Evolutionary conservation across 768 basidiomycete genomes (phyloP).

Genomic region (Lenzites betulinus): DNA sequence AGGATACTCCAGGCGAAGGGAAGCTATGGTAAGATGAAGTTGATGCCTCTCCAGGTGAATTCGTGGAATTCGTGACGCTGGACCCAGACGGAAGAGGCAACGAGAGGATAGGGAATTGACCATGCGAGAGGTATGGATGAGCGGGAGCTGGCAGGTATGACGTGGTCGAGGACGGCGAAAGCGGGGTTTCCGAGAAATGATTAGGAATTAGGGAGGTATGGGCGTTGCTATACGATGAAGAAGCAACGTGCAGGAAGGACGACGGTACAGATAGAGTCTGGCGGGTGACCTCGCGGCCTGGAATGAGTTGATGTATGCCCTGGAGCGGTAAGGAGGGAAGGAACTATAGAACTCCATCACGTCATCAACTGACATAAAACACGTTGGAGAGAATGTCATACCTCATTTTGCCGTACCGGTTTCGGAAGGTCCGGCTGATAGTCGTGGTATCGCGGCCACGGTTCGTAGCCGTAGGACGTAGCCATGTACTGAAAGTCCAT

Average conservation of each 20-base stretch:
- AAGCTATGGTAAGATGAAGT: not conserved
- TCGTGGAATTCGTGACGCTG: not conserved
- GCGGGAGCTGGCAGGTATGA: not conserved
- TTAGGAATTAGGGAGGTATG: too few species aligned
- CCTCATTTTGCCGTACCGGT: not conserved
- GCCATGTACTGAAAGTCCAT: not conserved
- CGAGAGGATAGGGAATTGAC: not conserved
- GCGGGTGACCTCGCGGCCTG: not conserved
- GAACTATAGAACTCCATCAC: not conserved
- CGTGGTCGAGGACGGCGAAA: not conserved
- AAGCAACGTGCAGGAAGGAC: not conserved
- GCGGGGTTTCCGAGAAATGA: not conserved
- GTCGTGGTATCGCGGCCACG: not conserved
- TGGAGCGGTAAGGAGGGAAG: slow-evolving; percentile 8
- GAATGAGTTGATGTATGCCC: slow-evolving; percentile 1
- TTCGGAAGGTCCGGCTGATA: not conserved
- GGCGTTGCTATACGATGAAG: not conserved
- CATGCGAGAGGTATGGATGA: not conserved
- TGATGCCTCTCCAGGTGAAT: not conserved
- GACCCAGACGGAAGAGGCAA: not conserved
- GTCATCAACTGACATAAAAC: not conserved
- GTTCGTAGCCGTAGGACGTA: not conserved
- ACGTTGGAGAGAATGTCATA: not conserved
- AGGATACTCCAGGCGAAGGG: not conserved
- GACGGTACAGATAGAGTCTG: not conserved